Percentiles rank a stretch among this genome's conserved stretches.
phyloP scores from a whole-genome alignment of 495 filamentous ascomycete genomes.

The Penicillium crystallinum region DNA sequence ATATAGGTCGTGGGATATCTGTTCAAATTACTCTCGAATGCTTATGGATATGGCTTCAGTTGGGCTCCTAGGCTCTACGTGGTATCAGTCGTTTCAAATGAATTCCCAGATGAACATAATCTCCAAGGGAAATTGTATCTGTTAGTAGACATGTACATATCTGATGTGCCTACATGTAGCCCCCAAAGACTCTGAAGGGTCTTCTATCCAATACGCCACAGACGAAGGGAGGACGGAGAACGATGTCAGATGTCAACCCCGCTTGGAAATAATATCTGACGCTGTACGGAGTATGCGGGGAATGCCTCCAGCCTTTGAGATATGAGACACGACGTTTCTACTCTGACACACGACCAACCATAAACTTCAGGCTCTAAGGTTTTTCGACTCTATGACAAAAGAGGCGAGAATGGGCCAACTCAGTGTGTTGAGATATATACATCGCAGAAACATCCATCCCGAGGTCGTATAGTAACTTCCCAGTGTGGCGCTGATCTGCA shows the following conservation, averaged over 20 bases:
- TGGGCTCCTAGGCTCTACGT: too few species aligned
- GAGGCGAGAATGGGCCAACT: neutral
- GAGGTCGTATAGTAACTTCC: neutral
- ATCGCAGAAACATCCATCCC: neutral
- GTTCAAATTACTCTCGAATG: neutral
- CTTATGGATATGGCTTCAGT: neutral
- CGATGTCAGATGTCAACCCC: neutral
- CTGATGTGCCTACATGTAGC: too few species aligned
- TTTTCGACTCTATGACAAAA: neutral
- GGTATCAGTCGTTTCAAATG: too few species aligned
- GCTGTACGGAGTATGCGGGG: too few species aligned
- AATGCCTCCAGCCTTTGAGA: neutral
- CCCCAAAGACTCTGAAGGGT: too few species aligned
- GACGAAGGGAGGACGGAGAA: too few species aligned
- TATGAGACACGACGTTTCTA: neutral
- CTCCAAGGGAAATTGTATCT: too few species aligned
- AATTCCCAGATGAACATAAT: too few species aligned
- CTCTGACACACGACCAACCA: slow-evolving; percentile 2
- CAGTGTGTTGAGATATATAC: neutral
- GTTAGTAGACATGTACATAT: too few species aligned
- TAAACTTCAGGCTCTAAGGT: neutral
- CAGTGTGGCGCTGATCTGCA: slow-evolving; percentile 2
- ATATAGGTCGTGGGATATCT: neutral
- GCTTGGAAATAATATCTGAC: neutral
- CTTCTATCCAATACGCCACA: too few species aligned